Evolutionary conservation across 768 basidiomycete genomes (phyloP), one percentile per base, ranked within the genome.

Genomic region (Russula brevipes): DNA sequence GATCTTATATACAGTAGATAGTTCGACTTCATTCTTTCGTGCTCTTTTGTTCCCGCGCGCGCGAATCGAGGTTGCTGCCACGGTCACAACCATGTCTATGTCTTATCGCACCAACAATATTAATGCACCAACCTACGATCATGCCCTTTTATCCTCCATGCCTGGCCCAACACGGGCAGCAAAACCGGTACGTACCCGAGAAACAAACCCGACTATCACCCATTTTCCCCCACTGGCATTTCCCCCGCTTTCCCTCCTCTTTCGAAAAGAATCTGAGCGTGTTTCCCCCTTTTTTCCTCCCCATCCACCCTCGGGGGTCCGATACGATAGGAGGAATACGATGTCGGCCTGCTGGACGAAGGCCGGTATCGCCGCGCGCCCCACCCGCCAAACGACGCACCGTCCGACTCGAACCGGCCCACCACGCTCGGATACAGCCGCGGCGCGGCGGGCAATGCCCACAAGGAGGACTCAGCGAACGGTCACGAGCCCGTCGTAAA

Each of bases 321-420:
- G 12, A 44, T 24, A n/a, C 24, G 30, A 61, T 66, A 85, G 83
- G 79, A 79, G 73, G 82, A 83, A 1, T 85, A 85, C 72, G 79
- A 79, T 58, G 76, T 82, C 60, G 79, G 81, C 67, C 69, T 84
- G 16, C 64, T 76, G 9, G 70, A 71, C 64, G 58, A 56, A 59
- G 57, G 69, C 69, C 68, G 63, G 60, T 54, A 38, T 68, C 68
- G 60, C 63, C 66, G 60, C 66, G 67, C 35, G 66, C 50, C 68
- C 41, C 19, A 58, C 11, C 66, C 70, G 1, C 54, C 65, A 10
- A 50, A 60, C 14, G 60, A 59, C 9, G 64, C 69, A 10, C 50
- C 66, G 19, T 59, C 70, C 8, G 41, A 10, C 12, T 5, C 41
- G 41, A 57, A 68, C 31, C 67, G 44, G 0, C 30, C 49, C 12